A percentile compares a stretch with the other conserved stretches of the same genome.
Conservation (phyloP, 768 basidiomycete species). For the Boletus subparvulus region DNA sequence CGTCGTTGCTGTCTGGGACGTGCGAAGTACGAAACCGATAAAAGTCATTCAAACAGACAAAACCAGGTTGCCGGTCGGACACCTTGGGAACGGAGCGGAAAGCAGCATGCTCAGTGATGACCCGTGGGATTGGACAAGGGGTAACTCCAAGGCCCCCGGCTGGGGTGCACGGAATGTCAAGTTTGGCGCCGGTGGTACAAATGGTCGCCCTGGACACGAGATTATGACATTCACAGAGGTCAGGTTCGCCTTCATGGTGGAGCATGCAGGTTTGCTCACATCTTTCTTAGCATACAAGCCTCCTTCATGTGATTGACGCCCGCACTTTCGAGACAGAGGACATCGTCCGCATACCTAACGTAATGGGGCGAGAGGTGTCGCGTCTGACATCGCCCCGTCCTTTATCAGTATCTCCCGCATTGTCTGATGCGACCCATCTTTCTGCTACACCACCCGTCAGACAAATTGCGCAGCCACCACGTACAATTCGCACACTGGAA, state of each 20-base stretch:
- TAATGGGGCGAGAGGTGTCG: constrained; percentile 22
- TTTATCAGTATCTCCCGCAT: constrained; percentile 9
- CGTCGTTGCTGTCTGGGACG: constrained; percentile 79
- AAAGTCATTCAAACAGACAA: constrained; percentile 63
- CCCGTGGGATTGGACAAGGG: constrained; percentile 66
- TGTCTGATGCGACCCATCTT: constrained; percentile 9
- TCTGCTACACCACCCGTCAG: constrained; percentile 13
- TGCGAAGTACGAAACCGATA: constrained; percentile 67
- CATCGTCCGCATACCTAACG: constrained; percentile 56
- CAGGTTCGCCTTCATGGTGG: constrained; percentile 16
- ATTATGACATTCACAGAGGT: constrained; percentile 91
- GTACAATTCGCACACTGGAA: constrained; percentile 50
- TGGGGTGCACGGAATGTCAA: constrained; percentile 88
- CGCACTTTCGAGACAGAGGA: constrained; percentile 81
- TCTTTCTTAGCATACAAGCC: constrained; percentile 64
- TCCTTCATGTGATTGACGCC: constrained; percentile 84
- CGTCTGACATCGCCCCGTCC: constrained; percentile 12
- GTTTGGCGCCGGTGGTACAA: constrained; percentile 63
- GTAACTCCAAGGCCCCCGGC: constrained; percentile 59
- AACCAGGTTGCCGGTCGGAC: constrained; percentile 30
- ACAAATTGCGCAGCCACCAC: constrained; percentile 25
- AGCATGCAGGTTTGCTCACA: constrained; percentile 7
- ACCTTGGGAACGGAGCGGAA: constrained; percentile 39
- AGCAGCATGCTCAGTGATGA: constrained; percentile 61
- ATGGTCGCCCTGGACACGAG: constrained; percentile 56